Evolutionary conservation across 345 rosid genomes (phyloP), one percentile per base, ranked within the genome.

Genomic region (Boechera retrofracta): DNA sequence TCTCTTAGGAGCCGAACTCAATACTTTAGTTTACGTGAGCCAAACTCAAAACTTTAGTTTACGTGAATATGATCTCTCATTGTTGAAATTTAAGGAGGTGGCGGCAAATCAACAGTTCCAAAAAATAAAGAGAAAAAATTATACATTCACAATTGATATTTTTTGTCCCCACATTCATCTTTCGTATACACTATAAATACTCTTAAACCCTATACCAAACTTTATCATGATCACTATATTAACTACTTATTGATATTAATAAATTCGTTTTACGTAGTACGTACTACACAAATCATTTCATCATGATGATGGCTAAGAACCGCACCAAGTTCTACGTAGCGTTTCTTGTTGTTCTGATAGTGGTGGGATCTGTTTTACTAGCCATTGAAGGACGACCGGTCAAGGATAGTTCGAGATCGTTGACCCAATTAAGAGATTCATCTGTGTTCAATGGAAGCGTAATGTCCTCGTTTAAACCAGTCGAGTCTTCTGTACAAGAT

Each of bases 181-280:
- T 58, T 60, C 41, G 60, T 60, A 31, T 69, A 77, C 72, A 64
- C 76, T 77, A 77, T 77, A 77, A 56, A 77, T 77, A 77, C 81
- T 26, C 71, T 29, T 33, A 28, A 70, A 26, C 35, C 49, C 1
- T 69, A 33, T 36, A 7, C 69, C 15, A 32, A 33, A 45, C 38
- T 28, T 44, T 57, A 77, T 70, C 76, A 63, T 55, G 44, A 69
- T 10, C 29, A 61, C n/a, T 42, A 63, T 63, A 54, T 4, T 33
- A 76, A 58, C 18, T 60, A 61, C 56, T 54, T 55, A 67, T 18
- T 29, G 3, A 69, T 6, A 69, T 32, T 76, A 16, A 47, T 16
- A 55, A 26, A 36, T 9, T 71, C 11, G 33, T 55, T 38, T 54
- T 53, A 47, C 60, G 21, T 16, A 44, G 2, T 39, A 39, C 24